phyloP scores from a whole-genome alignment of 441 rosid species.

The Pelargonium myrrhifolium region DNA sequence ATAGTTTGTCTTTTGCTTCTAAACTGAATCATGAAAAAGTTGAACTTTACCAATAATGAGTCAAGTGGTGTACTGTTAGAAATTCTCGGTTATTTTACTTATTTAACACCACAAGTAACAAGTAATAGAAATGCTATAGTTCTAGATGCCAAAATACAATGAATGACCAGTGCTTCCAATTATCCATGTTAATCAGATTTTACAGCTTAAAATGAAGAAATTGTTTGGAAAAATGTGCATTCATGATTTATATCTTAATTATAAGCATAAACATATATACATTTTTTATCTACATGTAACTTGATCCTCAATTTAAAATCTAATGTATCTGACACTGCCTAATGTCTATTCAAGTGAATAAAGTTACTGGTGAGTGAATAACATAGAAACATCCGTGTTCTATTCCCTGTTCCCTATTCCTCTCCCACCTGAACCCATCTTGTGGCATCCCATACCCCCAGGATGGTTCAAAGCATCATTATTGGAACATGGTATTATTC shows the following conservation, averaged over 20 bases:
- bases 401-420: not conserved
- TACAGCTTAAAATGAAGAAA: not conserved
- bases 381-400: not conserved
- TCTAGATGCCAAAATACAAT: too few relatives aligned
- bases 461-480: too few relatives aligned
- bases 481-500: not conserved
- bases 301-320: not conserved
- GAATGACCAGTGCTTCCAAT: not conserved
- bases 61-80: too few relatives aligned
- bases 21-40: too few relatives aligned
- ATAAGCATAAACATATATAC: not conserved
- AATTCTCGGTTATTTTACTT: too few relatives aligned
- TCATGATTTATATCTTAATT: not conserved
- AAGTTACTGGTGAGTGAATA: too few relatives aligned
- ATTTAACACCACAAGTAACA: too few relatives aligned
- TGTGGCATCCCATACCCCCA: not conserved
- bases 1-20: too few relatives aligned
- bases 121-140: too few relatives aligned
- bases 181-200: not conserved
- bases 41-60: too few relatives aligned
- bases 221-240: not conserved
- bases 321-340: too few relatives aligned
- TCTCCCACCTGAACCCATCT: conserved; percentile 4
- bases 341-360: too few relatives aligned
- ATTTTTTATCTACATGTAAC: not conserved